Evolutionary conservation across 192 early-diverging fungal species (phyloP), one percentile per base, ranked within the genome.

Genomic region (Globomyces pollinis-pini): DNA sequence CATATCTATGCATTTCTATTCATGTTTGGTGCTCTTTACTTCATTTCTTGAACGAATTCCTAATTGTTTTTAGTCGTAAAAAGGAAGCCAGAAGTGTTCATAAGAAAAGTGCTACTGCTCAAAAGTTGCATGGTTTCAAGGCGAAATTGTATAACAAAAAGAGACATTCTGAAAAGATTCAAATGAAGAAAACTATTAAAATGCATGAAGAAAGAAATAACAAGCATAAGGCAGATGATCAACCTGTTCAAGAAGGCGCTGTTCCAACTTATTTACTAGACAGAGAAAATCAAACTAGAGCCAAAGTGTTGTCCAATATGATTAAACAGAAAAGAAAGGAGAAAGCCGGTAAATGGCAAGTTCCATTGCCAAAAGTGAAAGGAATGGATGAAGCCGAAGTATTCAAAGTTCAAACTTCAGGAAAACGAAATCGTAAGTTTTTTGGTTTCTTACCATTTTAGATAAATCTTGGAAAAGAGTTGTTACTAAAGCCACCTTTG

Each of bases 241-340:
- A 91, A 60, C 89, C 90, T 39, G 85, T 98, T 49, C 85, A 90
- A 38, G 96, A 94, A 38, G 94, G 94, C 39, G 96, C 96, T 36
- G 89, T 99, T 35, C 96, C 96, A 5, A 87, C 94, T 21, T 99
- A 96, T 76, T 78, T 99, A 55, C 78, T 99, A 63, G 96, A 99
- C 73, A 91, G 96, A 83, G 93, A 96, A 81, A 91, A 90, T 60
- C 87, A 99, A 72, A 85, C 93, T 66, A 74, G 89, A 42, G 96
- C 96, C 59, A 99, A 99, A 78, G 88, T 99, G 47, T 74, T 99
- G 57, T 90, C 87, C 69, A 99, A 99, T 78, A 94, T 95, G 91
- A 89, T 99, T 65, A 99, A 99, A 83, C 96, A 99, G 72, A 99
- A 99, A 84, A 84, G 96, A 55, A 99, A 96, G 83, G 96, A 99